These are phyloP conservation scores for Nymphaea thermarum DNA, from an alignment of 164 flowering plant genomes.

Conservation along the genomic window DNA sequence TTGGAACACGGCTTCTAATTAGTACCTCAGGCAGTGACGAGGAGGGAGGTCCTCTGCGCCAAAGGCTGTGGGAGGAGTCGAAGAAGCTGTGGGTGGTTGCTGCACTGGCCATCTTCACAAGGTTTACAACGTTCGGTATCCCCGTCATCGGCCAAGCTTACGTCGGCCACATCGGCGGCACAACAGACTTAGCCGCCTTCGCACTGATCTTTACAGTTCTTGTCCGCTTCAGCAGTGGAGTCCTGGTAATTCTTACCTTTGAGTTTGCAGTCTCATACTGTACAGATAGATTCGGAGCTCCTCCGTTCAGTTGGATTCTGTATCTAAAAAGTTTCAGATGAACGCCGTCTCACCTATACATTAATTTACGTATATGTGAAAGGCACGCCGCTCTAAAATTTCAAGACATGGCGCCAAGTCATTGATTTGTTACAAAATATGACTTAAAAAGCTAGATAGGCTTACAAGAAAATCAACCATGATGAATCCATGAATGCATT, in stretches of 20 bases:
- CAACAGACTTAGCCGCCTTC: background rate
- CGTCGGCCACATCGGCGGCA: constrained; percentile 1
- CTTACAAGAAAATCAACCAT: no score
- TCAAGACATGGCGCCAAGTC: background rate
- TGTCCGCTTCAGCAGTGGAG: constrained; percentile 1
- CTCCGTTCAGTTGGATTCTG: background rate
- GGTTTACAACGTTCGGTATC: constrained; percentile 1
- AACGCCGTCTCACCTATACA: background rate
- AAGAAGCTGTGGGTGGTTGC: constrained; percentile 10
- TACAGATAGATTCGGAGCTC: background rate
- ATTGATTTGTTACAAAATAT: no score
- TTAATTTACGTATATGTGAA: background rate
- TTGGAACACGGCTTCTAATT: no score
- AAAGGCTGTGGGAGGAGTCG: background rate
- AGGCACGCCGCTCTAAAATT: background rate
- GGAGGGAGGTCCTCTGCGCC: no score
- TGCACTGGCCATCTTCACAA: constrained; percentile 1
- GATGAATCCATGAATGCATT: no score
- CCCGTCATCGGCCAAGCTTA: constrained; percentile 1
- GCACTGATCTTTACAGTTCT: constrained; percentile 1
- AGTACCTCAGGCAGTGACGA: no score
- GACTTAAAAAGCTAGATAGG: no score
- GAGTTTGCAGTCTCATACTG: background rate
- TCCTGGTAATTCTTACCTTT: background rate
- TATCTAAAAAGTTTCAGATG: background rate